Evolutionary conservation across 768 basidiomycete species (phyloP).

Genomic region (Naganishia vaughanmartiniae): DNA sequence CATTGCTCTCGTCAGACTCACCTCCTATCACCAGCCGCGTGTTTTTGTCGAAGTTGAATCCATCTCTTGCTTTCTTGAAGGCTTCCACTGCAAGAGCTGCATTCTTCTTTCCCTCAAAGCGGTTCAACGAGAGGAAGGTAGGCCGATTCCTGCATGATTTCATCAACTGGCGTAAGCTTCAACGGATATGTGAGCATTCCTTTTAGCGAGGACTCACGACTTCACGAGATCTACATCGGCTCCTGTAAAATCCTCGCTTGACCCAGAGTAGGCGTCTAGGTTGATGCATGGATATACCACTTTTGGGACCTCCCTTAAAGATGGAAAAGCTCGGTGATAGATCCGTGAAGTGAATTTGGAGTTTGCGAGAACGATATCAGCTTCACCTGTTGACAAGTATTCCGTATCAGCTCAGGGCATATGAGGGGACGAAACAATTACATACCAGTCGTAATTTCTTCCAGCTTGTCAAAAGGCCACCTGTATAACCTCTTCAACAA

Average conservation of each 20-base stretch:
- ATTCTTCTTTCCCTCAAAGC: slow-evolving; percentile 96
- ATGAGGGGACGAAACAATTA: slow-evolving; percentile 5
- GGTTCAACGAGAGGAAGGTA: slow-evolving; percentile 79
- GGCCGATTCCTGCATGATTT: slow-evolving; percentile 58
- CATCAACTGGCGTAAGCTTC: not conserved
- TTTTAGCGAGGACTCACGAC: slow-evolving; percentile 37
- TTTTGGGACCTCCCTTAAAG: slow-evolving; percentile 60
- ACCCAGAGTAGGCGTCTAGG: slow-evolving; percentile 61
- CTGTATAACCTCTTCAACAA: slow-evolving; percentile 75
- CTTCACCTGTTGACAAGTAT: slow-evolving; percentile 62
- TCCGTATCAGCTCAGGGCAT: too few species aligned
- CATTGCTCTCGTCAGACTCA: slow-evolving; percentile 41
- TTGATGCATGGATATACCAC: slow-evolving; percentile 98
- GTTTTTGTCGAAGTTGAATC: slow-evolving; percentile 53
- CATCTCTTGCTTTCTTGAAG: slow-evolving; percentile 58
- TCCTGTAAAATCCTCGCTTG: slow-evolving; percentile 43
- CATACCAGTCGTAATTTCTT: slow-evolving; percentile 84
- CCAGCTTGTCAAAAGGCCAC: slow-evolving; percentile 81
- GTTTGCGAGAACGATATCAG: slow-evolving; percentile 87
- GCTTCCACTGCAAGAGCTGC: slow-evolving; percentile 72
- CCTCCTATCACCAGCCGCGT: slow-evolving; percentile 78
- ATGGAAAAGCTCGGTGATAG: slow-evolving; percentile 71
- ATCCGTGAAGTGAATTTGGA: slow-evolving; percentile 84
- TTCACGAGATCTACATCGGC: slow-evolving; percentile 56
- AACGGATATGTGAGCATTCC: not conserved